Percentiles rank a stretch among this genome's conserved stretches.
Evolutionary conservation across 176 grass and related monocot genomes (phyloP).

Genomic region (Triticum urartu): DNA sequence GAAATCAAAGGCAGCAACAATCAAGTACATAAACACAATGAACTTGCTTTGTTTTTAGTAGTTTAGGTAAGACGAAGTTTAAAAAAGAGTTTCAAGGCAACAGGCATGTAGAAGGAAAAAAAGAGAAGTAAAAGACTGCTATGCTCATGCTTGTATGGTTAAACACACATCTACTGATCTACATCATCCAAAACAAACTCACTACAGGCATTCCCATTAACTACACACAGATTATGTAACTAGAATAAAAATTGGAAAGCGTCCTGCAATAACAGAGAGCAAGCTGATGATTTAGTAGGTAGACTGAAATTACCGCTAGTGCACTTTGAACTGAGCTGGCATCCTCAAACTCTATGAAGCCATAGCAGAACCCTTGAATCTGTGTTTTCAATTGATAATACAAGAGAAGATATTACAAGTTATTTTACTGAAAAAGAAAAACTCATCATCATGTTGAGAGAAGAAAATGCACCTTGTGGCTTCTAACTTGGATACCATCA

Average conservation of each 20-base stretch:
- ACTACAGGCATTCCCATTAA: not conserved
- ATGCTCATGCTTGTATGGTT: not conserved
- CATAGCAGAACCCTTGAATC: constrained; percentile 95
- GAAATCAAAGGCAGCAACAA: not conserved
- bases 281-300: not conserved
- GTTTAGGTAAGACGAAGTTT: not conserved
- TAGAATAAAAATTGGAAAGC: not conserved
- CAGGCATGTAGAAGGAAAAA: not conserved
- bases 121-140: not conserved
- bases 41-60: constrained; percentile 9
- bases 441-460: not conserved
- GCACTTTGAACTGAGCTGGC: constrained; percentile 79
- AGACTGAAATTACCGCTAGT: constrained; percentile 58
- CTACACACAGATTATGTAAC: not conserved
- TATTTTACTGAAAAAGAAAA: not conserved
- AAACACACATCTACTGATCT: not conserved
- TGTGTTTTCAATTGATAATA: constrained; percentile 37
- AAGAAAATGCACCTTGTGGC: constrained; percentile 69
- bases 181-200: not conserved
- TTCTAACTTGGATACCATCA: constrained; percentile 97
- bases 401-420: not conserved
- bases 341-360: constrained; percentile 93
- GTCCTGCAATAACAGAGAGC: not conserved
- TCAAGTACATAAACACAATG: not conserved
- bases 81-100: not conserved